Evolutionary conservation across 1,284 basidiomycete genomes (phyloP), one percentile per base, ranked within the genome.

Genomic region (Papiliotrema fonsecae): DNA sequence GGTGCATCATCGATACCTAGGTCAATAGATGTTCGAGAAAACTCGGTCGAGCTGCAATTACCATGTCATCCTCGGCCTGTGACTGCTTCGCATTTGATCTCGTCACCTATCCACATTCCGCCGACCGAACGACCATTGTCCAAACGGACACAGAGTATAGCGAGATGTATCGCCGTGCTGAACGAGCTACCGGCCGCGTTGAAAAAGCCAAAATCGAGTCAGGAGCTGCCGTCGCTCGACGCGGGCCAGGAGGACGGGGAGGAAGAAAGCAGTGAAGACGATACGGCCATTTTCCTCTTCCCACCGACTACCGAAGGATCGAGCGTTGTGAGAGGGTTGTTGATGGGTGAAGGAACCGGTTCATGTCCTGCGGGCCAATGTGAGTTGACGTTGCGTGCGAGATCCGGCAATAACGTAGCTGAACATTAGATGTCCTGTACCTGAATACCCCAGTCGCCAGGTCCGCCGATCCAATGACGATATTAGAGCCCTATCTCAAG

Each of bases 301-400:
- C 90, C 92, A 0, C 91, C 93, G 0, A 76, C 74, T 0, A 79
- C 78, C 1, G 61, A 84, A 2, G 26, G 25, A 6, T 51, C 67
- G 0, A 73, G 70, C 1, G 70, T 85, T 1, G 88, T 85, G 2
- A 83, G 84, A 42, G 83, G 79, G 0, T 73, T 93, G 42, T 74
- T 89, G 43, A 85, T 86, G 35, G 94, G 93, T 6, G 83, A 88
- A 63, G 86, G 84, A 9, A 90, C 87, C 1, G 81, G 93, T 73
- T 86, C 87, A 7, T 82, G 88, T 48, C 94, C 94, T 0, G 76
- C 79, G 46, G 88, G 84, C 2, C 86, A 86, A 79, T 87, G 90
- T 90, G 68, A 65, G 82, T 69, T 32, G 5, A 6, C 30, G 16
- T 11, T 38, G 13, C 27, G 16, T 9, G 26, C 2, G n/a, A 14